Evolutionary conservation across 495 filamentous ascomycete species (phyloP).

Genomic region (Hyaloscypha bicolor): DNA sequence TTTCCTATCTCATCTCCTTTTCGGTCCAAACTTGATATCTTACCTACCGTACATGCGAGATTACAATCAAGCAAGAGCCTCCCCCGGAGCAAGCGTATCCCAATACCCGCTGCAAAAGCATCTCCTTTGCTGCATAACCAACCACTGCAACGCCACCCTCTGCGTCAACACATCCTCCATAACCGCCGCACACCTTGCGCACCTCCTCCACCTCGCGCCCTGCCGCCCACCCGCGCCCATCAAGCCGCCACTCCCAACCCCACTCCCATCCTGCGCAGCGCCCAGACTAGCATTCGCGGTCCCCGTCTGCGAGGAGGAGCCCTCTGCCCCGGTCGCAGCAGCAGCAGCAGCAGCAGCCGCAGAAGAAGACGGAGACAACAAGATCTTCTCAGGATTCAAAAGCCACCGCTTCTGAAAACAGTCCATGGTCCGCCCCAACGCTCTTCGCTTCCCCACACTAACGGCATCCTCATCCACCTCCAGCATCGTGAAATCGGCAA

Average conservation of each 20-base stretch:
- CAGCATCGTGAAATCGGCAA: conserved; percentile 50
- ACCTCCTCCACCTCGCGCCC: conserved; percentile 51
- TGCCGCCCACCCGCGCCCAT: conserved; percentile 18
- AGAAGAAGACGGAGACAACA: neutral
- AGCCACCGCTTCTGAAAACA: conserved; percentile 31
- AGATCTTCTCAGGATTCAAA: conserved; percentile 8
- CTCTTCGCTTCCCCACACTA: conserved; percentile 13
- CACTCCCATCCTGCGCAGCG: neutral
- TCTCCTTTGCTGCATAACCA: conserved; percentile 52
- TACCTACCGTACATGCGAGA: neutral
- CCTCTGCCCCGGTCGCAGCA: neutral
- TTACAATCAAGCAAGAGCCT: conserved; percentile 24
- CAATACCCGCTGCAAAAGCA: conserved; percentile 56
- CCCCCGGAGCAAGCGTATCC: conserved; percentile 39
- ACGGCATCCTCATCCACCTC: conserved; percentile 44
- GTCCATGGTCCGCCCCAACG: conserved; percentile 26
- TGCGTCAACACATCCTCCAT: conserved; percentile 60
- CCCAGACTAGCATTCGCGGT: conserved; percentile 28
- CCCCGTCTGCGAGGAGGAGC: conserved; percentile 4
- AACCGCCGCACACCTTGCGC: conserved; percentile 60
- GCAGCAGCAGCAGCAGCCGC: neutral
- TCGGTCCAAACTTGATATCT: no score
- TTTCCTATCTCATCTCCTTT: neutral
- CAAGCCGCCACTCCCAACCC: conserved; percentile 16
- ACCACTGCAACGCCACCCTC: conserved; percentile 48